phyloP scores from a whole-genome alignment of 2,329 filamentous ascomycete species.

The Aaosphaeria pasadenensis region DNA sequence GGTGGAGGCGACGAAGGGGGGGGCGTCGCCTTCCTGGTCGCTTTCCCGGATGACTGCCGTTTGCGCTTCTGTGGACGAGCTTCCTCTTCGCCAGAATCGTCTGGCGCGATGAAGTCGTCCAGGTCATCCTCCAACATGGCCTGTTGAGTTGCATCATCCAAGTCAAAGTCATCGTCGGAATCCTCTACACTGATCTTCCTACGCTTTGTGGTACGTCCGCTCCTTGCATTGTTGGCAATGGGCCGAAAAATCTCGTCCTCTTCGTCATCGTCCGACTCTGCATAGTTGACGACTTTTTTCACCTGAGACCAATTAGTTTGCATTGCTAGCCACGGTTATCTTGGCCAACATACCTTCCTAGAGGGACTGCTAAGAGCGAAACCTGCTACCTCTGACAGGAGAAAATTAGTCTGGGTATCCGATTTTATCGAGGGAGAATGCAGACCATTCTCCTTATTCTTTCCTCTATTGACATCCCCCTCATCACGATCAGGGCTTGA shows the following conservation, averaged over 20 bases:
- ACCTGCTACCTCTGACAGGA: conserved; percentile 42
- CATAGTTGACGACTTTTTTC: conserved; percentile 72
- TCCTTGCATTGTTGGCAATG: conserved; percentile 43
- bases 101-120: conserved; percentile 83
- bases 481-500: conserved; percentile 68
- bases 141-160: conserved; percentile 55
- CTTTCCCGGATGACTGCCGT: conserved; percentile 46
- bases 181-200: conserved; percentile 63
- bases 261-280: conserved; percentile 72
- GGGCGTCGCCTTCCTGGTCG: conserved; percentile 58
- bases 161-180: conserved; percentile 65
- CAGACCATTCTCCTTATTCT: conserved; percentile 55
- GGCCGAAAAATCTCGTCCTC: conserved; percentile 69
- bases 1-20: conserved; percentile 46
- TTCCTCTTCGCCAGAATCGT: conserved; percentile 74
- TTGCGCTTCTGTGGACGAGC: conserved; percentile 65
- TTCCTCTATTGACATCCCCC: conserved; percentile 41
- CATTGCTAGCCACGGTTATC: conserved; percentile 5
- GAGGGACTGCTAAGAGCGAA: conserved; percentile 67
- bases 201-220: conserved; percentile 52
- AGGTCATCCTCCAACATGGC: conserved; percentile 63
- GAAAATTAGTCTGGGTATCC: conserved; percentile 42
- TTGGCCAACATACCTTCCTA: conserved; percentile 63
- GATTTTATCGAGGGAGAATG: conserved; percentile 39
- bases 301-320: conserved; percentile 37